These are phyloP conservation scores for Geopyxis carbonaria DNA, from an alignment of 495 filamentous ascomycete genomes.

Conservation along the genomic window DNA sequence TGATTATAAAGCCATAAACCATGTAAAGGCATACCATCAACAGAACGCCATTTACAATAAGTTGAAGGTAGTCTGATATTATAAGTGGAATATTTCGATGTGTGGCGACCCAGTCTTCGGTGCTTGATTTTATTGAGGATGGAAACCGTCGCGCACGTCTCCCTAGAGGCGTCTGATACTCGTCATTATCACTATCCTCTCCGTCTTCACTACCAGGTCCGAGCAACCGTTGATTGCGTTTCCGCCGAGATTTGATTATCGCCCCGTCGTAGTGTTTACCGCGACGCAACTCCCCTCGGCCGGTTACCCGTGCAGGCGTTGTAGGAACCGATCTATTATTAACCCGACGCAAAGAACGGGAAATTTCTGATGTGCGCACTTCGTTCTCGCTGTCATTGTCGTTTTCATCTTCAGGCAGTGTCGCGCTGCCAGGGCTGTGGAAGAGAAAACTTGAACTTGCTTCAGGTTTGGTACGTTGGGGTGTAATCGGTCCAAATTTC, in stretches of 20 bases:
- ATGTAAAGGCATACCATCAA: constrained; percentile 35
- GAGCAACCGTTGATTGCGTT: constrained; percentile 32
- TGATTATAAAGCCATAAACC: constrained; percentile 49
- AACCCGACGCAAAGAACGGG: too few species aligned
- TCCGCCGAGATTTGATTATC: constrained; percentile 38
- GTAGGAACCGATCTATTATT: too few species aligned
- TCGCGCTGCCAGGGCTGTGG: constrained; percentile 35
- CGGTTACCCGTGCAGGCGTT: constrained; percentile 24
- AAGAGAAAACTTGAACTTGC: constrained; percentile 73
- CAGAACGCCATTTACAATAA: constrained; percentile 28
- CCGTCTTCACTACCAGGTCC: constrained; percentile 25
- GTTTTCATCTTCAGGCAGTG: neutral
- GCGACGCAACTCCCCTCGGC: constrained; percentile 40
- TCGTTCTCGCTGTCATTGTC: constrained; percentile 23
- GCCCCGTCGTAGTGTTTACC: constrained; percentile 37
- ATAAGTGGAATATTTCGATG: constrained; percentile 78
- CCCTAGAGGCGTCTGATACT: constrained; percentile 25
- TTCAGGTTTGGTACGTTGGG: constrained; percentile 1
- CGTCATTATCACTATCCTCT: constrained; percentile 22
- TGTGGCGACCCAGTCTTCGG: constrained; percentile 36
- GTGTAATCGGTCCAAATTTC: neutral
- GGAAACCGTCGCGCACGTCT: constrained; percentile 2
- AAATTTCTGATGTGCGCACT: constrained; percentile 53
- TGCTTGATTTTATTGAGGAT: constrained; percentile 26
- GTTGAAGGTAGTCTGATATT: constrained; percentile 67